Base-by-base conservation (phyloP, 2,329 filamentous ascomycete species). In the Coniella vitis region DNA sequence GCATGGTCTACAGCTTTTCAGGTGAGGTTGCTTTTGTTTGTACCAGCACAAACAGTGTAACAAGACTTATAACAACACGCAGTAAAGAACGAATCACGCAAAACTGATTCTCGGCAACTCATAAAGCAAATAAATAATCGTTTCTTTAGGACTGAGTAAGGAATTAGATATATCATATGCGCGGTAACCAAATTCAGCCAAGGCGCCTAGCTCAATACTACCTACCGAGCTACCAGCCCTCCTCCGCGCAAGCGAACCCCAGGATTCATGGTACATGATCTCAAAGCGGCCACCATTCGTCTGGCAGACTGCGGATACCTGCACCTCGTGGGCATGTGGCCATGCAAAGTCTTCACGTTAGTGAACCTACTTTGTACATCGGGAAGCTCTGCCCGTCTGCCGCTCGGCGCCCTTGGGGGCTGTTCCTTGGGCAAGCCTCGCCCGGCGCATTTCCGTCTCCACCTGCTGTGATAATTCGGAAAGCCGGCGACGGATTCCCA, bases 251-350 rank as follows among this genome's bases (percentile, higher is more conserved):
- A 29, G 25, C 16, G 38, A 19, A 29, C 25, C 25, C 25, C 5
- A 29, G 25, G 25, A 29, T 29, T 29, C 25, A 5, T 29, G 25
- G 25, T 29, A 29, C 5, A 5, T 29, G 5, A 29, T 29, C 25
- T 29, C 25, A 5, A 29, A 10, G n/a, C n/a, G 25, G 25, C 25
- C 5, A 29, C 10, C 25, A 29, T 29, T 39, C 17, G 25, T 32
- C 19, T 35, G 34, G 37, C 13, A 46, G 14, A 25, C n/a, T 31
- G 3, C 32, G 37, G 37, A 31, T 25, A 44, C 9, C 36, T 49
- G 40, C 35, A 45, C 35, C 13, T 19, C 19, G 16, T 36, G 17
- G 22, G 22, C 47, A 47, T 44, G 51, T 53, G 43, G 51, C 39
- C 51, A 45, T 35, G 37, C 47, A 40, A 40, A 47, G 20, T 49